A percentile compares a stretch with the other conserved stretches of the same genome.
Evolutionary conservation across 306 rosid species (phyloP).

Genomic region (Sesbania bispinosa): DNA sequence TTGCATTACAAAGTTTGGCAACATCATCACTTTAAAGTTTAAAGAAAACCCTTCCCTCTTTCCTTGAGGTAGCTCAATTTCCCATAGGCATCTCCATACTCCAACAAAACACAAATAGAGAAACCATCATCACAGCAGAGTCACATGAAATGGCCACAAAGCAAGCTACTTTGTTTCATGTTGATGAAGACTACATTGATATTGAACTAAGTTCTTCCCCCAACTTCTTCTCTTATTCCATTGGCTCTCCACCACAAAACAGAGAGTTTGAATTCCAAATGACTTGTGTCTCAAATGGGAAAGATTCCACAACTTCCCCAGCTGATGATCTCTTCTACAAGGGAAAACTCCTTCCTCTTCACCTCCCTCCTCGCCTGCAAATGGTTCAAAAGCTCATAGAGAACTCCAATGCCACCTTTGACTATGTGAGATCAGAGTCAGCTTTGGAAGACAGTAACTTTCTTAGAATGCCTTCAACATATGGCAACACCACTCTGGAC

Average conservation of each 20-base stretch:
- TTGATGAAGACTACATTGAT: constrained; percentile 86
- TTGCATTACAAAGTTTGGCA: constrained; percentile 43
- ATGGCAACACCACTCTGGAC: too few species aligned
- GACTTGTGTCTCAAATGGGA: constrained; percentile 47
- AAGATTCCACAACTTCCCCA: constrained; percentile 53
- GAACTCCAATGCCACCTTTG: constrained; percentile 31
- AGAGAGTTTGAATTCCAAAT: constrained; percentile 95
- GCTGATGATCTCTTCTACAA: constrained; percentile 97
- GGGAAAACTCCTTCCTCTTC: constrained; percentile 97
- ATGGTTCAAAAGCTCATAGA: constrained; percentile 73
- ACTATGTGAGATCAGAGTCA: constrained; percentile 28
- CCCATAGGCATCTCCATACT: constrained; percentile 61
- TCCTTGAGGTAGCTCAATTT: constrained; percentile 50
- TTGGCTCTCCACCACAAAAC: constrained; percentile 49
- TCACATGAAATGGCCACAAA: constrained; percentile 56
- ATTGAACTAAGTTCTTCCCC: constrained; percentile 72
- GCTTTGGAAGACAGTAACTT: constrained; percentile 36
- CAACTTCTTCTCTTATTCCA: constrained; percentile 46
- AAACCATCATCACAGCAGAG: constrained; percentile 24
- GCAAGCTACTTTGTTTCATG: constrained; percentile 41
- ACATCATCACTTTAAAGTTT: constrained; percentile 40
- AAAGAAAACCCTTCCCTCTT: constrained; percentile 44
- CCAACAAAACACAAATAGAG: constrained; percentile 28
- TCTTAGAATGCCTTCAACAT: too few species aligned
- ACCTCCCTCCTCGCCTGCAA: constrained; percentile 85